Percentiles rank a stretch among this genome's conserved stretches.
phyloP scores from a whole-genome alignment of 2,329 filamentous ascomycete genomes.

The Fusarium protoensiforme region DNA sequence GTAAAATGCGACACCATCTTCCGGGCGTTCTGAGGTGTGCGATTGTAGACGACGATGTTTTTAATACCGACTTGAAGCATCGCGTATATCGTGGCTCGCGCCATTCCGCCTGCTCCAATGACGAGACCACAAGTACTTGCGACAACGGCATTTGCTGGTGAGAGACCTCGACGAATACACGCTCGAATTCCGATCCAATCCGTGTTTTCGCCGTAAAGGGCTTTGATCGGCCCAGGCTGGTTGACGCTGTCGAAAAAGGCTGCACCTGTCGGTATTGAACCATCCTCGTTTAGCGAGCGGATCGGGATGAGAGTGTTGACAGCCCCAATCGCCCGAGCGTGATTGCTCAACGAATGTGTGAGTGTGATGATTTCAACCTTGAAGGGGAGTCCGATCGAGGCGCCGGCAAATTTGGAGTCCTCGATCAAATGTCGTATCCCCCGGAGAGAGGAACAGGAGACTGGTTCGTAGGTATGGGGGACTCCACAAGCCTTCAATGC shows the following conservation, averaged over 20 bases:
- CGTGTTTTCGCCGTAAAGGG: constrained; percentile 82
- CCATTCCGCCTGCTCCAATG: constrained; percentile 79
- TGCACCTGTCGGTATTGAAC: constrained; percentile 65
- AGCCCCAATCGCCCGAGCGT: constrained; percentile 80
- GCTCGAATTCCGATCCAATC: constrained; percentile 84
- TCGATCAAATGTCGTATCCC: constrained; percentile 72
- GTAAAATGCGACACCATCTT: constrained; percentile 77
- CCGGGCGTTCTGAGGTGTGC: constrained; percentile 74
- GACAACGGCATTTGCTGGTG: constrained; percentile 75
- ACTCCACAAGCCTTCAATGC: constrained; percentile 76
- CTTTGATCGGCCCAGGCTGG: constrained; percentile 72
- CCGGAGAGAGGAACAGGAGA: constrained; percentile 70
- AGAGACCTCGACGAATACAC: constrained; percentile 77
- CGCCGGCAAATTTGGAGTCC: constrained; percentile 76
- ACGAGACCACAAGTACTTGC: constrained; percentile 67
- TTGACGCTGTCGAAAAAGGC: constrained; percentile 64
- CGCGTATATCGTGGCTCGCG: constrained; percentile 79
- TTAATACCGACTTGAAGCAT: constrained; percentile 82
- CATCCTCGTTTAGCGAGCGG: constrained; percentile 67
- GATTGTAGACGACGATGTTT: constrained; percentile 80
- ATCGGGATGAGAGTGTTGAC: constrained; percentile 82
- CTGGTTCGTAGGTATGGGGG: constrained; percentile 73
- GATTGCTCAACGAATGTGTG: constrained; percentile 75
- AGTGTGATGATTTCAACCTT: constrained; percentile 78
- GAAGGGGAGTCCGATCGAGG: constrained; percentile 78